Percentiles rank a stretch among this genome's conserved stretches.
Evolutionary conservation across 495 filamentous ascomycete genomes (phyloP).

Genomic region (Penicillium subrubescens): DNA sequence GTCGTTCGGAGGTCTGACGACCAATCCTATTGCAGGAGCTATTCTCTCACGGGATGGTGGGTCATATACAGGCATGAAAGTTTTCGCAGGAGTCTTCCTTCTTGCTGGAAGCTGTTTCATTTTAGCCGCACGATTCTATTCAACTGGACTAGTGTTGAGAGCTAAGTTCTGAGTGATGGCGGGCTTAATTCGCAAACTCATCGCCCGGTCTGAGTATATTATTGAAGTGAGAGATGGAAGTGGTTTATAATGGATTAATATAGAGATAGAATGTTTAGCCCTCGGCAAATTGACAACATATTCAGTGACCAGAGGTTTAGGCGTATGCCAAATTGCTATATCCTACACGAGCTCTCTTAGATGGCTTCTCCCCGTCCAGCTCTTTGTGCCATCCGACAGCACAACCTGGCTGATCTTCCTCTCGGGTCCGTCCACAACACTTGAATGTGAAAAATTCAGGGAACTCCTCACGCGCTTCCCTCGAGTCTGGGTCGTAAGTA

Average conservation of each 20-base stretch:
- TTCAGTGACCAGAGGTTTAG: neutral
- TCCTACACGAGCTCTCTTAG: neutral
- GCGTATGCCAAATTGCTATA: neutral
- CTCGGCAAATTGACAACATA: neutral
- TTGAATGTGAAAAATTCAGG: neutral
- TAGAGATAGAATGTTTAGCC: neutral
- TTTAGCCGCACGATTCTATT: slow-evolving; percentile 12
- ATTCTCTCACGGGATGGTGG: slow-evolving; percentile 24
- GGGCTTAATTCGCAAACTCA: neutral
- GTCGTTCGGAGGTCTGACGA: slow-evolving; percentile 48
- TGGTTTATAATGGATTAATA: neutral
- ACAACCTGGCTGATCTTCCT: neutral
- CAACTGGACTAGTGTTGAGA: slow-evolving; percentile 14
- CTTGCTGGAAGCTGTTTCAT: slow-evolving; percentile 21
- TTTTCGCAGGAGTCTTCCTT: slow-evolving; percentile 28
- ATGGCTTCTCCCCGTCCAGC: neutral
- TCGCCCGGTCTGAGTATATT: neutral
- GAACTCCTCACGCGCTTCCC: neutral
- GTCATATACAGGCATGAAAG: slow-evolving; percentile 24
- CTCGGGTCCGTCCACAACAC: neutral
- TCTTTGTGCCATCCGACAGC: neutral
- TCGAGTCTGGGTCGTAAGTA: neutral
- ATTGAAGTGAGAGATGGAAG: neutral
- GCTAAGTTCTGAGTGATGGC: slow-evolving; percentile 17
- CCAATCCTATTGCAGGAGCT: slow-evolving; percentile 65